phyloP scores from a whole-genome alignment of 108 stramenopile genomes.

The Cyclotella cryptica region DNA sequence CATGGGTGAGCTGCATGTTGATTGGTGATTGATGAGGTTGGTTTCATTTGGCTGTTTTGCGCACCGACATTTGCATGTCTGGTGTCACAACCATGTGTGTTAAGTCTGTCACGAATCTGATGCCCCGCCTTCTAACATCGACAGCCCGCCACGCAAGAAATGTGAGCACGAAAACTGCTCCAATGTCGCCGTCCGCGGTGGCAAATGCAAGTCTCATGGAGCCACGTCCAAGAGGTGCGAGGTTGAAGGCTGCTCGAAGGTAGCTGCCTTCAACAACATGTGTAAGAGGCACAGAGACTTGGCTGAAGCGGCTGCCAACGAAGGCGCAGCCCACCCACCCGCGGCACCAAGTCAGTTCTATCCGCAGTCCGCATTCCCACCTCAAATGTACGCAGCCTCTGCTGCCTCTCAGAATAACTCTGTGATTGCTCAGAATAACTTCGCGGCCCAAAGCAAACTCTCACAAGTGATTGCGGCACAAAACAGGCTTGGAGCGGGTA shows the following conservation, averaged over 20 bases:
- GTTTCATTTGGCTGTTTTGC: background rate
- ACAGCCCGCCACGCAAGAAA: slow-evolving; percentile 25
- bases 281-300: slow-evolving; percentile 11
- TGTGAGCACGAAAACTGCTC: slow-evolving; percentile 15
- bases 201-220: slow-evolving; percentile 28
- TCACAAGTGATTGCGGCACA: slow-evolving; percentile 5
- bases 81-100: background rate
- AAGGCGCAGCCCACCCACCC: background rate
- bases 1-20: slow-evolving; percentile 10
- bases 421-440: slow-evolving; percentile 8
- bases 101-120: background rate
- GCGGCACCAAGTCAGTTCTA: background rate
- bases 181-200: slow-evolving; percentile 23
- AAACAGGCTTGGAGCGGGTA: background rate
- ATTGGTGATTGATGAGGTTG: background rate
- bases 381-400: background rate
- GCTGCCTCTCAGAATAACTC: slow-evolving; percentile 2
- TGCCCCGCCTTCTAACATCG: background rate
- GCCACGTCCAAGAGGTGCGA: slow-evolving; percentile 14
- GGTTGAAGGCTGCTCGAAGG: slow-evolving; percentile 5
- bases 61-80: background rate
- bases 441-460: background rate
- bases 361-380: background rate
- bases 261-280: background rate
- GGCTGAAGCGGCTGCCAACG: background rate